Evolutionary conservation across 176 grass and related monocot genomes (phyloP).

Genomic region (Eremochloa ophiuroides): DNA sequence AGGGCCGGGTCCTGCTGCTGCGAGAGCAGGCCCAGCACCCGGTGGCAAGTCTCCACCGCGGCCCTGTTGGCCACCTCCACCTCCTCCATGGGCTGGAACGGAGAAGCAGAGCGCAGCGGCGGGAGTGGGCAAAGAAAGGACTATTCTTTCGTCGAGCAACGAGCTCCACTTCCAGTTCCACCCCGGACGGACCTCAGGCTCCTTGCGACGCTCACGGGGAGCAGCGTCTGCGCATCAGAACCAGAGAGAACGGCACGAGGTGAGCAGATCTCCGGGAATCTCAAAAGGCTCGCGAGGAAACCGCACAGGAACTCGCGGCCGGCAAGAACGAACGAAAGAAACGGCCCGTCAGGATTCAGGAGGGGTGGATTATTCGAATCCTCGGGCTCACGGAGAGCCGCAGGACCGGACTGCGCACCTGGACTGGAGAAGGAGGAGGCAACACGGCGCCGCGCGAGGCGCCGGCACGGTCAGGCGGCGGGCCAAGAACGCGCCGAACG

Average conservation of each 20-base stretch:
- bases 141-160: neutral
- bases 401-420: neutral
- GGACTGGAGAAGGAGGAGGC: neutral
- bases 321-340: neutral
- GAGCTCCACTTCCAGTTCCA: neutral
- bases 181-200: neutral
- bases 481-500: neutral
- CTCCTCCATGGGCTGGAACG: constrained; percentile 51
- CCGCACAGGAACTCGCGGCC: neutral
- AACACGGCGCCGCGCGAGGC: neutral
- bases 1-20: constrained; percentile 53
- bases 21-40: constrained; percentile 58
- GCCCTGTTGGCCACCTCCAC: constrained; percentile 72
- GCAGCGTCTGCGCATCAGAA: constrained; percentile 35
- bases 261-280: constrained; percentile 21
- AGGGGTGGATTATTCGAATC: neutral
- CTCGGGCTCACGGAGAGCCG: neutral
- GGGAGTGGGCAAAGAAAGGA: neutral
- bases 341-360: neutral
- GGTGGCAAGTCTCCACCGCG: constrained; percentile 78
- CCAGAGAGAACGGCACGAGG: neutral
- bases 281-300: neutral
- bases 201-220: neutral
- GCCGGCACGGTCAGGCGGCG: neutral
- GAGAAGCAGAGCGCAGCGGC: neutral